These are phyloP conservation scores for Aureobasidium sp. DNA, from an alignment of 2,329 filamentous ascomycete species.

Conservation along the genomic window DNA sequence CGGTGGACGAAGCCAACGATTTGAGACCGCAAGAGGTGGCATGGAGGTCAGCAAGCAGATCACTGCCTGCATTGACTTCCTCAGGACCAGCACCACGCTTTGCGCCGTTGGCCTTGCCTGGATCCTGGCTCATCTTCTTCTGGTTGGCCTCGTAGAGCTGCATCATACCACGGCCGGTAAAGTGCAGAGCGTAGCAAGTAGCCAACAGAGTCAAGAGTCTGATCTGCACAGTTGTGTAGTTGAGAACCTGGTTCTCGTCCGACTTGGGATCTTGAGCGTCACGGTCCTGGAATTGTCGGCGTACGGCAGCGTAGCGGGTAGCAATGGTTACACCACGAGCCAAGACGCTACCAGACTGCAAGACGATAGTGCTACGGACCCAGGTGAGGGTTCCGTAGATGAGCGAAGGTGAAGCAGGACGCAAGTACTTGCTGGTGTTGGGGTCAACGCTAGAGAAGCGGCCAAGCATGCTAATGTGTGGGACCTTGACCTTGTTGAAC, in stretches of 20 bases:
- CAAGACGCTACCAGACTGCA: conserved; percentile 64
- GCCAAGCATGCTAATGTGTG: conserved; percentile 66
- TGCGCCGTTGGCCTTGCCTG: conserved; percentile 36
- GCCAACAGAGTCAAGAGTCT: conserved; percentile 66
- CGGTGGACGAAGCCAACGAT: conserved; percentile 63
- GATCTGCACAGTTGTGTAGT: conserved; percentile 76
- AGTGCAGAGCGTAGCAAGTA: conserved; percentile 70
- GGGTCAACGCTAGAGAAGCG: conserved; percentile 64
- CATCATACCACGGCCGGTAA: conserved; percentile 73
- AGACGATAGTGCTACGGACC: conserved; percentile 66
- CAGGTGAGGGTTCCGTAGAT: conserved; percentile 72
- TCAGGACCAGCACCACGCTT: conserved; percentile 59
- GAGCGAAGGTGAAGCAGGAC: conserved; percentile 58
- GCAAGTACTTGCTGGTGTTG: conserved; percentile 60
- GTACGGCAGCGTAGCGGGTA: conserved; percentile 64
- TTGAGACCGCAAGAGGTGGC: conserved; percentile 72
- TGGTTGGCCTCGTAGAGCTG: conserved; percentile 65
- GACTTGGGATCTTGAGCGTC: conserved; percentile 55
- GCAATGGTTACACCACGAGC: conserved; percentile 73
- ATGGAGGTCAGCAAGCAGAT: conserved; percentile 66
- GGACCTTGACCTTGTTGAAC: conserved; percentile 69
- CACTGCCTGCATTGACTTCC: conserved; percentile 58
- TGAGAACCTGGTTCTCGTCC: conserved; percentile 67
- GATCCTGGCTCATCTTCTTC: conserved; percentile 51
- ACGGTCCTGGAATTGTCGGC: conserved; percentile 71